These are phyloP conservation scores for Chamaecyparis obtusa DNA, from an alignment of 75 land plant genomes.

Conservation along the genomic window DNA sequence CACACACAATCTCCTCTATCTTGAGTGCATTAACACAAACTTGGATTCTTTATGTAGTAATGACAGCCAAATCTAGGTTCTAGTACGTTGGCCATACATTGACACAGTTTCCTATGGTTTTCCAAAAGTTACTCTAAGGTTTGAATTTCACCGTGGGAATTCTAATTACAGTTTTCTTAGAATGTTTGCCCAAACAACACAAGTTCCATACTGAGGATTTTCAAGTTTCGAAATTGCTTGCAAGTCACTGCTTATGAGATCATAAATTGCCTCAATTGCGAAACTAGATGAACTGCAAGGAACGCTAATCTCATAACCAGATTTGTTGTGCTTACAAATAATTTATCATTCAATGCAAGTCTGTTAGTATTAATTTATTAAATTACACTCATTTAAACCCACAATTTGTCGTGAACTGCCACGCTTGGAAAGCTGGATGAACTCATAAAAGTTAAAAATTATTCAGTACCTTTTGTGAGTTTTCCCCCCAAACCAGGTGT, in stretches of 20 bases:
- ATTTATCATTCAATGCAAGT: not conserved
- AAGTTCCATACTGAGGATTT: too few relatives aligned
- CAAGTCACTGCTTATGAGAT: too few relatives aligned
- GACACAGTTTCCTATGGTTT: not conserved
- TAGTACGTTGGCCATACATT: not conserved
- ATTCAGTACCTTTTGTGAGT: not conserved
- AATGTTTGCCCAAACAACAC: too few relatives aligned
- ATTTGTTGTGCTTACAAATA: not conserved
- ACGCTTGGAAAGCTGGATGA: not conserved
- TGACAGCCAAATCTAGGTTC: not conserved
- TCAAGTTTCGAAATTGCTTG: too few relatives aligned
- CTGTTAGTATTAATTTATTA: not conserved
- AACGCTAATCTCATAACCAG: too few relatives aligned
- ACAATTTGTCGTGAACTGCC: not conserved
- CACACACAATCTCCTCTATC: not conserved
- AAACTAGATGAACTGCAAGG: too few relatives aligned
- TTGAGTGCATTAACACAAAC: not conserved
- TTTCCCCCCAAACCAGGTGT: not conserved
- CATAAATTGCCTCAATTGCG: too few relatives aligned
- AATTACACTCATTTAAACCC: not conserved
- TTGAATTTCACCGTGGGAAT: not conserved
- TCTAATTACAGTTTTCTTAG: too few relatives aligned
- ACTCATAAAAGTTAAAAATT: not conserved
- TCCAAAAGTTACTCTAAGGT: not conserved
- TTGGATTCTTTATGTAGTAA: not conserved